Evolutionary conservation across 345 rosid genomes (phyloP).

Genomic region (Firmiana major): DNA sequence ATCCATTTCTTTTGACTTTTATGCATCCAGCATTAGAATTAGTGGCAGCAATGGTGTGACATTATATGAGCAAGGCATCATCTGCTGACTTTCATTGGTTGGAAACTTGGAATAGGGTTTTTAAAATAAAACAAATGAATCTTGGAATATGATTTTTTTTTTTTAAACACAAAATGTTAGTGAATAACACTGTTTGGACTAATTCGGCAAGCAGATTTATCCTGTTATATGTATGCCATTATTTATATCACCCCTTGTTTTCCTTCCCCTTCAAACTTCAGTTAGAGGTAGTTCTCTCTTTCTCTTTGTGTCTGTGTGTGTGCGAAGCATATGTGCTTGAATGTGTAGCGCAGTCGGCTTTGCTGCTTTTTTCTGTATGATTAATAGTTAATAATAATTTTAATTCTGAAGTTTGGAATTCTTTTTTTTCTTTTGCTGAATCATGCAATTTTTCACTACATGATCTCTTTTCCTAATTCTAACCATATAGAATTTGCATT

Average conservation of each 20-base stretch:
- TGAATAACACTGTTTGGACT: not conserved
- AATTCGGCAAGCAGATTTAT: not conserved
- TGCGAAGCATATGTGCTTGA: not conserved
- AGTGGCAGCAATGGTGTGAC: not conserved
- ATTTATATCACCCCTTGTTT: not conserved
- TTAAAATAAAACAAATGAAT: not conserved
- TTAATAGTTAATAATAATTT: too few species aligned
- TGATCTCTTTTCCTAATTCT: too few species aligned
- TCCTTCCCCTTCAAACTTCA: not conserved
- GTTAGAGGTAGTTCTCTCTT: not conserved
- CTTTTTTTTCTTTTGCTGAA: too few species aligned
- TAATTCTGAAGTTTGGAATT: too few species aligned
- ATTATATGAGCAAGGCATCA: not conserved
- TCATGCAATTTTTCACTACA: too few species aligned
- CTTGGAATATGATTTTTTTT: not conserved
- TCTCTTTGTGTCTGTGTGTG: too few species aligned
- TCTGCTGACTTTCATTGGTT: not conserved
- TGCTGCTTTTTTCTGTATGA: not conserved
- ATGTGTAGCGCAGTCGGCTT: not conserved
- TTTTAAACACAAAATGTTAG: not conserved
- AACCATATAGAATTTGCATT: too few species aligned
- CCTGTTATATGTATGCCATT: not conserved
- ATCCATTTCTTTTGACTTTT: not conserved
- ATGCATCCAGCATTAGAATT: not conserved
- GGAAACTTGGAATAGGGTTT: not conserved